Evolutionary conservation across 768 basidiomycete genomes (phyloP).

Genomic region (Thelephora ganbajun): DNA sequence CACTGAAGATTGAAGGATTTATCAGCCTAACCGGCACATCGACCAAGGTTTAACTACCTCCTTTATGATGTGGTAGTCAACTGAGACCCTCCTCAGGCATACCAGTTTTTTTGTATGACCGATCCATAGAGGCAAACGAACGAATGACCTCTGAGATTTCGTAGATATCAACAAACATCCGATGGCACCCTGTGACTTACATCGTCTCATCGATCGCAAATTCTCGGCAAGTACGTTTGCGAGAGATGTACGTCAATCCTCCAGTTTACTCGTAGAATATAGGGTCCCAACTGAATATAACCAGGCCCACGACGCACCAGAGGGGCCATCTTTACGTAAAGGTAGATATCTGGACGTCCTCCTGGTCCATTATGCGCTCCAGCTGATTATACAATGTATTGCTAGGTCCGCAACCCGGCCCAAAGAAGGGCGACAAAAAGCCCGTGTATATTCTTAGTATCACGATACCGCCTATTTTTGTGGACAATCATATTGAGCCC

Average conservation of each 20-base stretch:
- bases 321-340: slow-evolving; percentile 28
- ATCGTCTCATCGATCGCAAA: slow-evolving; percentile 46
- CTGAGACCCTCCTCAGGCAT: slow-evolving; percentile 33
- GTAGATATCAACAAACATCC: slow-evolving; percentile 74
- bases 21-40: slow-evolving; percentile 65
- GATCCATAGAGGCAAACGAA: neutral
- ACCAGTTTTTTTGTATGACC: slow-evolving; percentile 75
- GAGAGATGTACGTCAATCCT: slow-evolving; percentile 41
- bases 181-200: slow-evolving; percentile 49
- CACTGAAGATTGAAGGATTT: slow-evolving; percentile 62
- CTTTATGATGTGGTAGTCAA: neutral
- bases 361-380: slow-evolving; percentile 3
- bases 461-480: slow-evolving; percentile 41
- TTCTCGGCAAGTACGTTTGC: slow-evolving; percentile 61
- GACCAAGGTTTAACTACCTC: slow-evolving; percentile 41
- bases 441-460: slow-evolving; percentile 79
- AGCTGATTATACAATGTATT: slow-evolving; percentile 7
- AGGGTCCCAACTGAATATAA: slow-evolving; percentile 1
- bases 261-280: slow-evolving; percentile 1
- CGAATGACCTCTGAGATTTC: slow-evolving; percentile 3
- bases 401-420: slow-evolving; percentile 63
- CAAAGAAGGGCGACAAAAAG: slow-evolving; percentile 58
- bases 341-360: slow-evolving; percentile 21
- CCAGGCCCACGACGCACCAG: slow-evolving; percentile 59
- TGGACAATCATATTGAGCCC: slow-evolving; percentile 79